Conservation (phyloP, 441 rosid genomes). For the Geranium incanum region DNA sequence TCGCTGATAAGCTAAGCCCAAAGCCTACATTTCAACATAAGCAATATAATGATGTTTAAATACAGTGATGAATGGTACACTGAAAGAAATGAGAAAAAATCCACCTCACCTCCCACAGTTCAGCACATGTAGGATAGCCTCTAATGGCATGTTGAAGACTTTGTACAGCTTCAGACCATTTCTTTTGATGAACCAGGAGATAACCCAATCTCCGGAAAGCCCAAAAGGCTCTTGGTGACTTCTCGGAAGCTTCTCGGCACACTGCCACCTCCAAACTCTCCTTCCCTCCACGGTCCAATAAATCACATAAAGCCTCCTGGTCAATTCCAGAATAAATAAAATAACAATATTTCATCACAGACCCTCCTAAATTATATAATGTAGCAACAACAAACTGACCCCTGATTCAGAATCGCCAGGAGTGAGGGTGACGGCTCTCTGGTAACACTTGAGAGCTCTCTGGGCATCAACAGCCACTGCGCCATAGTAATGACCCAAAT, state of each 20-base stretch:
- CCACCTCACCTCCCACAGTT: conserved; percentile 77
- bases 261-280: conserved; percentile 60
- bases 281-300: conserved; percentile 62
- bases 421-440: conserved; percentile 56
- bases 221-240: conserved; percentile 93
- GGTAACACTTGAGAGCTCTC: conserved; percentile 87
- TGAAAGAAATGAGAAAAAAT: conserved; percentile 3
- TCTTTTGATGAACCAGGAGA: conserved; percentile 57
- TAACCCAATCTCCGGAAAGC: conserved; percentile 78
- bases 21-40: conserved; percentile 46
- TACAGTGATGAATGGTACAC: conserved; percentile 4
- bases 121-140: conserved; percentile 70
- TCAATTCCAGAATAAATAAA: background rate
- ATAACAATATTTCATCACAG: background rate
- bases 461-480: conserved; percentile 35
- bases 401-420: conserved; percentile 68
- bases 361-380: background rate
- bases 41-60: background rate
- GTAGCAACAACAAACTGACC: conserved; percentile 19
- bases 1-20: conserved; percentile 84
- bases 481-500: conserved; percentile 71
- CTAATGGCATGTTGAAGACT: conserved; percentile 91
- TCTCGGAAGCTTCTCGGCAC: conserved; percentile 67
- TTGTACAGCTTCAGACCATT: conserved; percentile 84
- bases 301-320: conserved; percentile 72